phyloP scores from a whole-genome alignment of 306 rosid genomes.

The Sphenostylis stenocarpa region DNA sequence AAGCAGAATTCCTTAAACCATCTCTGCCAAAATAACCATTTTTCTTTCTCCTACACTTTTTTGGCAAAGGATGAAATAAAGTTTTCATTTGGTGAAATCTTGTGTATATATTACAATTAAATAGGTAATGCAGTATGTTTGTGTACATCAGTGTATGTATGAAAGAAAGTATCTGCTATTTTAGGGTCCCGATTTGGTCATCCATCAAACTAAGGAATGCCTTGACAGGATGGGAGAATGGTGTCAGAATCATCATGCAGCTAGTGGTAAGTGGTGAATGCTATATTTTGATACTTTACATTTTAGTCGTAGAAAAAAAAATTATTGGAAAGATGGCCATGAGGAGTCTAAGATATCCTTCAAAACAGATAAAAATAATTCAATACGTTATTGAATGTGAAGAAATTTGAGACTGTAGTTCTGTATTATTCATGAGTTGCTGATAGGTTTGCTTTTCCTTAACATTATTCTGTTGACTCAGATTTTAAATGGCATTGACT shows the following conservation, averaged over 20 bases:
- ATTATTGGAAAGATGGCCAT: not conserved
- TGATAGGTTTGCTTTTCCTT: not conserved
- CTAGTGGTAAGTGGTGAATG: conserved; percentile 74
- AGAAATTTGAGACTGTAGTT: not conserved
- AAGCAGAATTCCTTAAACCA: not conserved
- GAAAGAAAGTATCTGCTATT: conserved; percentile 32
- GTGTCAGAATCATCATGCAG: conserved; percentile 91
- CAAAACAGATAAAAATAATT: conserved; percentile 13
- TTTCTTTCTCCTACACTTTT: not conserved
- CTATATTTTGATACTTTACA: conserved; percentile 11
- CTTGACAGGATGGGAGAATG: conserved; percentile 93
- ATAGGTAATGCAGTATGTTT: not conserved
- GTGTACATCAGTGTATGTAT: conserved; percentile 9
- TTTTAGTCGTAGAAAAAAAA: conserved; percentile 13
- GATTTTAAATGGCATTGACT: conserved; percentile 23
- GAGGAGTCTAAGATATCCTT: not conserved
- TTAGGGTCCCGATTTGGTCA: conserved; percentile 97
- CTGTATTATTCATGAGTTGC: not conserved
- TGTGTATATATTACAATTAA: conserved; percentile 5
- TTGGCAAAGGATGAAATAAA: not conserved
- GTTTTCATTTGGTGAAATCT: conserved; percentile 2
- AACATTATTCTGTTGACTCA: conserved; percentile 20
- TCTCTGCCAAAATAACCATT: not conserved
- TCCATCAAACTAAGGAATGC: conserved; percentile 83
- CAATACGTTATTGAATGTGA: not conserved